phyloP scores from a whole-genome alignment of 2,329 filamentous ascomycete species.

The Colletotrichum sp. region DNA sequence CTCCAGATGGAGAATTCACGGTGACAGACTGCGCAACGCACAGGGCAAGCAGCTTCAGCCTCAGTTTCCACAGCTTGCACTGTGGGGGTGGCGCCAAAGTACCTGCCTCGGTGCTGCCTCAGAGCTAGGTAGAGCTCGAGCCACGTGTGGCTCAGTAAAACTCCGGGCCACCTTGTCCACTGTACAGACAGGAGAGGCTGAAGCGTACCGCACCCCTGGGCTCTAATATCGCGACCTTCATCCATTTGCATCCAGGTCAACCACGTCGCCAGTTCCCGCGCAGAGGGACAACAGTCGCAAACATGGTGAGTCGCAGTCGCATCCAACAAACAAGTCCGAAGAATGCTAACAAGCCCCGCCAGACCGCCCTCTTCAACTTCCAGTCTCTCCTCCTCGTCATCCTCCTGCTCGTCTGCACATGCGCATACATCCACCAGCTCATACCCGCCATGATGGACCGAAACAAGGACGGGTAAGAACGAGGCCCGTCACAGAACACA shows the following conservation, averaged over 20 bases:
- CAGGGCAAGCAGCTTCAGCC: background rate
- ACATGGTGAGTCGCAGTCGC: conserved; percentile 27
- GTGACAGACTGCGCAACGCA: conserved; percentile 4
- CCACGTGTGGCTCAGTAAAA: conserved; percentile 4
- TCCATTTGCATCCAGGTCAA: background rate
- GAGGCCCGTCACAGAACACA: background rate
- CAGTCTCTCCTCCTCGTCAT: conserved; percentile 94
- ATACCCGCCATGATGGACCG: conserved; percentile 90
- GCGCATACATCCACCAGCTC: conserved; percentile 89
- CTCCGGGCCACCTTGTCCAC: conserved; percentile 20
- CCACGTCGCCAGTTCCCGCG: background rate
- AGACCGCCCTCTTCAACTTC: conserved; percentile 99
- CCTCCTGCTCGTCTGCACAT: conserved; percentile 94
- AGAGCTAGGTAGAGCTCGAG: background rate
- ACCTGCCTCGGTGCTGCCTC: background rate
- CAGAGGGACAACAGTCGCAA: conserved; percentile 15
- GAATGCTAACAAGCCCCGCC: conserved; percentile 1
- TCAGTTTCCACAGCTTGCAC: background rate
- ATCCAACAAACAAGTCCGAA: background rate
- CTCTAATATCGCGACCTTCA: background rate
- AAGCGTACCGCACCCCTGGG: background rate
- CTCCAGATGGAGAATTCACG: background rate
- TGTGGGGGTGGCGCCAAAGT: background rate
- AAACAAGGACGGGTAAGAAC: conserved; percentile 83
- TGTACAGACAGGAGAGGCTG: conserved; percentile 3